A percentile compares a stretch with the other conserved stretches of the same genome.
Evolutionary conservation across 768 basidiomycete species (phyloP).

Genomic region (Trametes cubensis): DNA sequence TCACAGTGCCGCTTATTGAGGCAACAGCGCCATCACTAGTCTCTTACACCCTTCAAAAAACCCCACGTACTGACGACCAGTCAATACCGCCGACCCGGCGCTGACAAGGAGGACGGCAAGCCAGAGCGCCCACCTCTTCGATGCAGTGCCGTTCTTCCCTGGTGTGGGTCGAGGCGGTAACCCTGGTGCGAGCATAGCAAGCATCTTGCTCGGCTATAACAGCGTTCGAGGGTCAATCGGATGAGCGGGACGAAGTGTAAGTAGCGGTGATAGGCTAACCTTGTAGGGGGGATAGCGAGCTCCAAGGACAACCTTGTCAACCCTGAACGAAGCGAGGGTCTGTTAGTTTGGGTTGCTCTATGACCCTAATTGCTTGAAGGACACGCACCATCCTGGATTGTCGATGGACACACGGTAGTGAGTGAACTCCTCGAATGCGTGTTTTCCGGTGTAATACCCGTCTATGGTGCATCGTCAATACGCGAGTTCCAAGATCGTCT

Average conservation of each 20-base stretch:
- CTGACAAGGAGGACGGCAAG: neutral
- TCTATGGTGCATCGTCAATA: conserved; percentile 41
- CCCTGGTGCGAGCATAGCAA: neutral
- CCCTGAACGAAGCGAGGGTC: neutral
- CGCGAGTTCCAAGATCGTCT: too few species aligned
- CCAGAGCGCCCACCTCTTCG: neutral
- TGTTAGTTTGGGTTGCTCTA: neutral
- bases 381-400: conserved; percentile 40
- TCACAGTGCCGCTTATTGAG: too few species aligned
- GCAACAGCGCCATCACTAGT: too few species aligned
- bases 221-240: neutral
- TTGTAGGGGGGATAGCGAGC: neutral
- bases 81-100: too few species aligned
- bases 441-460: conserved; percentile 73
- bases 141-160: neutral
- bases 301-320: neutral
- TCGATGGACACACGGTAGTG: conserved; percentile 62
- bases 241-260: neutral
- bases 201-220: neutral
- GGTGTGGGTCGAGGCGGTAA: neutral
- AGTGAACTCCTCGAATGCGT: conserved; percentile 75
- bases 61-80: too few species aligned
- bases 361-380: neutral
- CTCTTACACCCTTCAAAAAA: too few species aligned
- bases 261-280: neutral